A percentile compares a stretch with the other conserved stretches of the same genome.
These are phyloP conservation scores for Yamadazyma atlantica DNA, from an alignment of 1,139 yeast species.

Conservation along the genomic window DNA sequence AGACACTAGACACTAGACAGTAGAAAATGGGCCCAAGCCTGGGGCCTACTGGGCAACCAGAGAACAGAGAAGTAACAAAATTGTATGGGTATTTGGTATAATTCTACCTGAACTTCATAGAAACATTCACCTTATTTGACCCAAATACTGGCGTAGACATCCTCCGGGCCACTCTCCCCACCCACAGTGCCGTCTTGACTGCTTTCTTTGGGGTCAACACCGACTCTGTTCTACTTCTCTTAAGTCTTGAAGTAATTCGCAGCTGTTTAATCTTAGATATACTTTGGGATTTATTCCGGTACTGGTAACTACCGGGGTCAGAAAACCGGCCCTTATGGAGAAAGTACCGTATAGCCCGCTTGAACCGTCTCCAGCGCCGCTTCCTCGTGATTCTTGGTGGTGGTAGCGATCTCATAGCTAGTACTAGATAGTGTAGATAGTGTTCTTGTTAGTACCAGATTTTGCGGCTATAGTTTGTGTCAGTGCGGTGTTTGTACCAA, in stretches of 20 bases:
- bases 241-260: constrained; percentile 21
- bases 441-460: no score
- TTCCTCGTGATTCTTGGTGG: constrained; percentile 42
- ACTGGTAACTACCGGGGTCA: constrained; percentile 31
- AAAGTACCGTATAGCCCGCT: constrained; percentile 28
- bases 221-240: constrained; percentile 17
- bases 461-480: no score
- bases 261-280: constrained; percentile 28
- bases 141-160: constrained; percentile 24
- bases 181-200: constrained; percentile 23
- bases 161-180: constrained; percentile 25
- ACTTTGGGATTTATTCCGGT: constrained; percentile 18
- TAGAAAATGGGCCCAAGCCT: background rate
- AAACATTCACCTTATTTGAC: constrained; percentile 17
- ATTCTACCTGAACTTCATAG: constrained; percentile 13
- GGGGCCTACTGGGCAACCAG: no score
- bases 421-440: no score
- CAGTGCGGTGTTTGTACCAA: no score
- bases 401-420: constrained; percentile 42
- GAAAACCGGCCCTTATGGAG: constrained; percentile 28
- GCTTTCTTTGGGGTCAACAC: constrained; percentile 21
- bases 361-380: constrained; percentile 38
- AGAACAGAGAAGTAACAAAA: no score
- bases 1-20: background rate
- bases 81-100: no score